phyloP scores from a whole-genome alignment of 345 rosid species.

The Pseudoturritis turrita region DNA sequence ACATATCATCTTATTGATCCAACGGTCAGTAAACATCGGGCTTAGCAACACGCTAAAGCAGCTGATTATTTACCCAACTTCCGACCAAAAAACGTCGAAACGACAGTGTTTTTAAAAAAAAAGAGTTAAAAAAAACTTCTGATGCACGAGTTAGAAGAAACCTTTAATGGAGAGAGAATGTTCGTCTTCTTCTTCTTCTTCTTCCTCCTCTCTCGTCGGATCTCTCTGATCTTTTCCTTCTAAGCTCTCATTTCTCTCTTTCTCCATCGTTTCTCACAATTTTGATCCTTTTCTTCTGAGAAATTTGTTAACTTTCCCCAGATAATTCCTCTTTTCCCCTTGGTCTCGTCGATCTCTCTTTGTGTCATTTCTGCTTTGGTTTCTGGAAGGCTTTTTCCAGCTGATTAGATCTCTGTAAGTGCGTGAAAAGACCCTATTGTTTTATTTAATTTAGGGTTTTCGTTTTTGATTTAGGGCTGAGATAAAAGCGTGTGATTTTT shows the following conservation, averaged over 20 bases:
- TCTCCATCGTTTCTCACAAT: not conserved
- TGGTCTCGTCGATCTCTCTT: slow-evolving; percentile 12
- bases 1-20: not conserved
- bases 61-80: not conserved
- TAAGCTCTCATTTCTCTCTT: not conserved
- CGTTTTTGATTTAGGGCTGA: not conserved
- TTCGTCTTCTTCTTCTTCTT: slow-evolving; percentile 27
- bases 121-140: not conserved
- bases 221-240: not conserved
- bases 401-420: slow-evolving; percentile 24
- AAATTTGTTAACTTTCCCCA: not conserved
- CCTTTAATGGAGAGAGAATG: slow-evolving; percentile 18
- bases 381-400: not conserved
- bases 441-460: not conserved
- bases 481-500: not conserved
- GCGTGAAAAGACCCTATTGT: not conserved
- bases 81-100: not conserved
- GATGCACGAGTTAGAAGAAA: not conserved
- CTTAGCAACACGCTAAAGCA: not conserved
- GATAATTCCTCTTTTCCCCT: not conserved
- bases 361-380: not conserved
- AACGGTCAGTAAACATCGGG: slow-evolving; percentile 4
- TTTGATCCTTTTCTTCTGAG: not conserved
- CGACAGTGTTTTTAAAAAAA: not conserved
- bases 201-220: slow-evolving; percentile 26